A percentile compares a stretch with the other conserved stretches of the same genome.
phyloP scores from a whole-genome alignment of 2,329 filamentous ascomycete species.

The Trichoderma afroharzianum region DNA sequence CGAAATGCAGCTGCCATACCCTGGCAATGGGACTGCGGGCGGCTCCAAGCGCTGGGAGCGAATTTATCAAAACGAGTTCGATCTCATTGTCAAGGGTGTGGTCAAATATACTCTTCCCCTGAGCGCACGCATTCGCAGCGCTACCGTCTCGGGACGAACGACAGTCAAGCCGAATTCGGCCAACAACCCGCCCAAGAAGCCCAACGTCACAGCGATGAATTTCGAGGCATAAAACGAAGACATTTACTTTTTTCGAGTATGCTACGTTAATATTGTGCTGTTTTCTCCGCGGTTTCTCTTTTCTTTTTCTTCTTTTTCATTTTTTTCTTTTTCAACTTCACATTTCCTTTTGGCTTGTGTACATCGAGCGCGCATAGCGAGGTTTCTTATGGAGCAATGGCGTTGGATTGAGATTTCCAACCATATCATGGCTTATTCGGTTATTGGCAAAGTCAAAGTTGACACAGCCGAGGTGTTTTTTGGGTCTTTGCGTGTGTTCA shows the following conservation, averaged over 20 bases:
- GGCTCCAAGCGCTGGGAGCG: slow-evolving; percentile 86
- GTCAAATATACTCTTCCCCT: slow-evolving; percentile 74
- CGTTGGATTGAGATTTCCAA: slow-evolving; percentile 34
- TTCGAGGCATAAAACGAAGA: slow-evolving; percentile 1
- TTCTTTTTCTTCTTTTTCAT: slow-evolving; percentile 22
- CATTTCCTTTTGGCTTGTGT: slow-evolving; percentile 23
- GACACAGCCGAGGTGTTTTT: slow-evolving; percentile 20
- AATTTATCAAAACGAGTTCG: slow-evolving; percentile 87
- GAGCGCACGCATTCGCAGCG: slow-evolving; percentile 57
- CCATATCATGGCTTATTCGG: slow-evolving; percentile 27
- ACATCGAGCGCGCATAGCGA: slow-evolving; percentile 37
- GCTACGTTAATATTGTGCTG: not conserved
- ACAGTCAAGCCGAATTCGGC: slow-evolving; percentile 60
- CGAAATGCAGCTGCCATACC: slow-evolving; percentile 75
- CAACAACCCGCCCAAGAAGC: slow-evolving; percentile 59
- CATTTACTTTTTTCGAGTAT: not conserved
- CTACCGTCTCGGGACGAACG: slow-evolving; percentile 57
- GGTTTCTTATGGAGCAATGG: slow-evolving; percentile 32
- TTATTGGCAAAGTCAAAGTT: slow-evolving; percentile 14
- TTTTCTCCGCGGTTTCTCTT: slow-evolving; percentile 19
- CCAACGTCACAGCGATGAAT: slow-evolving; percentile 65
- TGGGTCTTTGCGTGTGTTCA: slow-evolving; percentile 10
- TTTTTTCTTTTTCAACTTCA: slow-evolving; percentile 20
- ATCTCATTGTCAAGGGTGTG: slow-evolving; percentile 86
- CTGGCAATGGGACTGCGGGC: slow-evolving; percentile 84